phyloP scores from a whole-genome alignment of 768 basidiomycete genomes.

The Lentinula aciculospora region DNA sequence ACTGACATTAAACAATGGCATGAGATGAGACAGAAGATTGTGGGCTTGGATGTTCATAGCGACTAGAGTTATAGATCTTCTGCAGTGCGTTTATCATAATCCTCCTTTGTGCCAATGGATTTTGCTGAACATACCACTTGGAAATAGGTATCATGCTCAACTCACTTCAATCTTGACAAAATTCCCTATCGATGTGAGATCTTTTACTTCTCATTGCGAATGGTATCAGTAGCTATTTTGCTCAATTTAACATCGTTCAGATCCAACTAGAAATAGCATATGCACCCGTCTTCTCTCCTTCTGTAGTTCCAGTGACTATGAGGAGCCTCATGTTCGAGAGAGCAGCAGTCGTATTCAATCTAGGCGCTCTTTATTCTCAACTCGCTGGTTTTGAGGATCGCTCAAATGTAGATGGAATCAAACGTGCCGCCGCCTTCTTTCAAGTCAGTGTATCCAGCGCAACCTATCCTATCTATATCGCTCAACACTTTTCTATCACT shows the following conservation, averaged over 20 bases:
- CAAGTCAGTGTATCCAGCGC: slow-evolving; percentile 39
- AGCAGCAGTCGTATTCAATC: slow-evolving; percentile 74
- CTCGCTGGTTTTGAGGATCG: slow-evolving; percentile 70
- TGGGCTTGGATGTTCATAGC: slow-evolving; percentile 48
- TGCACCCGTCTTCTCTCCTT: slow-evolving; percentile 60
- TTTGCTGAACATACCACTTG: not conserved
- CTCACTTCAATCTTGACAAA: slow-evolving; percentile 80
- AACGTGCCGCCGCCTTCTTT: slow-evolving; percentile 64
- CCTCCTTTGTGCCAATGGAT: not conserved
- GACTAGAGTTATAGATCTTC: slow-evolving; percentile 42
- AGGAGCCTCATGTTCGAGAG: slow-evolving; percentile 80
- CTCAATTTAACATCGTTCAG: slow-evolving; percentile 32
- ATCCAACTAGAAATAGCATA: slow-evolving; percentile 72
- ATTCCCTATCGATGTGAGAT: slow-evolving; percentile 66
- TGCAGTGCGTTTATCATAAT: slow-evolving; percentile 58
- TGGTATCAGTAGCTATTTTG: not conserved
- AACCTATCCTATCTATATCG: not conserved
- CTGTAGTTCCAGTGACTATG: slow-evolving; percentile 53
- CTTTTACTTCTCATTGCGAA: not conserved
- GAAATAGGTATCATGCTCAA: slow-evolving; percentile 83
- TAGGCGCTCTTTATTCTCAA: slow-evolving; percentile 82
- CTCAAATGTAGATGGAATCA: slow-evolving; percentile 73
- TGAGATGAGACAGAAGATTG: slow-evolving; percentile 50
- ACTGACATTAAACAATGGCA: slow-evolving; percentile 74
- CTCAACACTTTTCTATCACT: too few species aligned